Evolutionary conservation across 495 filamentous ascomycete genomes (phyloP), one percentile per base, ranked within the genome.

Genomic region (Cenococcum geophilum): DNA sequence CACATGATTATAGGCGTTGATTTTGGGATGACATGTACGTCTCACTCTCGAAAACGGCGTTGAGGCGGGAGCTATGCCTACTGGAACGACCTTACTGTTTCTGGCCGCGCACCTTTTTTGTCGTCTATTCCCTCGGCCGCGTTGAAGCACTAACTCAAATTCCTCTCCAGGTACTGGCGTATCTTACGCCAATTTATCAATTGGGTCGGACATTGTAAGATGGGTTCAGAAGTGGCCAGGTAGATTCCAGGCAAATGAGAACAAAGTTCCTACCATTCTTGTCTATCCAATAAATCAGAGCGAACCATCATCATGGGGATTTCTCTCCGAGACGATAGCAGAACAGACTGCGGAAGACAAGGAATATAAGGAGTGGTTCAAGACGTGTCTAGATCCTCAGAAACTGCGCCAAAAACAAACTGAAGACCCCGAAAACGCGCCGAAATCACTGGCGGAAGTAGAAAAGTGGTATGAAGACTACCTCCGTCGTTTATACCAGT

Each of bases 161-260:
- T 23, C 25, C 16, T 16, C 49, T 9, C 25, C 47, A 69, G 63
- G 40, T 37, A 61, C 57, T 77, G 82, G 82, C 18, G 82, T 83
- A n/a, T 80, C 80, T 35, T 85, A 82, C 65, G 63, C 60, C 42
- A 71, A 70, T 50, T 56, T 68, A 14, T 72, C 78, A 42, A 69
- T 70, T 63, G 71, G 45, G 71, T 75, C 43, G 71, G 78, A 78
- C 23, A 76, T 71, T 55, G 78, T 73, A 68, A 80, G 34, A 74
- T 81, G 67, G 77, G 79, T 86, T 53, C 80, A 82, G 65, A 77
- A 82, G 61, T 86, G 83, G 83, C 82, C 83, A 0, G 82, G 82
- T 21, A 78, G 77, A 59, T 74, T 65, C 60, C 75, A 73, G 68
- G 78, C 76, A 72, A 79, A 77, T 64, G 78, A 76, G 37, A 80